Evolutionary conservation across 1,284 basidiomycete genomes (phyloP).

Genomic region (Leccinum subrobustum): DNA sequence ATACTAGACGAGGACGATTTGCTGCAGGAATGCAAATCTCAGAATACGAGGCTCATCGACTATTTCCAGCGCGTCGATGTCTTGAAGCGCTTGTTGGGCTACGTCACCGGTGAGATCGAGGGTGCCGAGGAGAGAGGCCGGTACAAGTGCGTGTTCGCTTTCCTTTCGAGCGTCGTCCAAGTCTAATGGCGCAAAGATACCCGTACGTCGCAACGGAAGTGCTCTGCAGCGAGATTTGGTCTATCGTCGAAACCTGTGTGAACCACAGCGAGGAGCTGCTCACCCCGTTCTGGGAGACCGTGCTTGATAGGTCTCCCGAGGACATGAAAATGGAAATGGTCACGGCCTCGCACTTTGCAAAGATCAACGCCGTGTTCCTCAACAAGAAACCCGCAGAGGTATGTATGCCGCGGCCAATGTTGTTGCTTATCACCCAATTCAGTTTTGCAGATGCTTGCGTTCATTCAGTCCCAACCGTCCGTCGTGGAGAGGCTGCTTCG

Average conservation of each 20-base stretch:
- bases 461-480: constrained; percentile 82
- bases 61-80: constrained; percentile 83
- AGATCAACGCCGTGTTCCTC: constrained; percentile 86
- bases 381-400: constrained; percentile 90
- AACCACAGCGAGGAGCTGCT: constrained; percentile 70
- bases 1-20: constrained; percentile 94
- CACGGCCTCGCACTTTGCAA: constrained; percentile 82
- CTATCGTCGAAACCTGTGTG: constrained; percentile 88
- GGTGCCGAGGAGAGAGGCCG: constrained; percentile 64
- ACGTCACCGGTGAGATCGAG: constrained; percentile 85
- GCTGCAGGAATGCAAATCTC: constrained; percentile 92
- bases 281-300: constrained; percentile 89
- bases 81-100: constrained; percentile 75
- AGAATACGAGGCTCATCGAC: constrained; percentile 86
- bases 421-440: constrained; percentile 25
- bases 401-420: constrained; percentile 44
- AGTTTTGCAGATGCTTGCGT: constrained; percentile 79
- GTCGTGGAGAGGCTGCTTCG: constrained; percentile 83
- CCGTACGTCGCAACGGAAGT: constrained; percentile 96
- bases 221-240: constrained; percentile 94
- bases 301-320: constrained; percentile 76
- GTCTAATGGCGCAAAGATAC: constrained; percentile 57
- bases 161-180: neutral
- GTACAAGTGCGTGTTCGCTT: constrained; percentile 62
- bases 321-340: constrained; percentile 77